These are phyloP conservation scores for Auriscalpium vulgare DNA, from an alignment of 768 basidiomycete species.

Conservation along the genomic window DNA sequence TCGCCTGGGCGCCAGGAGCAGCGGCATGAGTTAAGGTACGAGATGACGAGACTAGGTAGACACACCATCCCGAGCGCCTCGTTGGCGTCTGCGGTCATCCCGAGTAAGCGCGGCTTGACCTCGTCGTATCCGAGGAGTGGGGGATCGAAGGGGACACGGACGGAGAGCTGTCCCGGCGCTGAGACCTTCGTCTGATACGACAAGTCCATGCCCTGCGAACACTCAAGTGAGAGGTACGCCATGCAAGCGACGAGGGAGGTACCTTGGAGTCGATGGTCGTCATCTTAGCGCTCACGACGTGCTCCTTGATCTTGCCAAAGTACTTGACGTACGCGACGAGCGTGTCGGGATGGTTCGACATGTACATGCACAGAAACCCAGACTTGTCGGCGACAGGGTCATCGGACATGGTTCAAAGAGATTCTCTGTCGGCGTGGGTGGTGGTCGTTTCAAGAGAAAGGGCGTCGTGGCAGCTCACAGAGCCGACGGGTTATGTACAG, in stretches of 20 bases:
- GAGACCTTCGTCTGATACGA: slow-evolving; percentile 46
- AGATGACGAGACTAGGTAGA: slow-evolving; percentile 1
- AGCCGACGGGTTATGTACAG: too few species aligned
- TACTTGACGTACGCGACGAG: slow-evolving; percentile 77
- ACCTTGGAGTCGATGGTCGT: slow-evolving; percentile 61
- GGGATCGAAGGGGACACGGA: slow-evolving; percentile 57
- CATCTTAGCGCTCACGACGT: slow-evolving; percentile 62
- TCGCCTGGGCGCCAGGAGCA: slow-evolving; percentile 3
- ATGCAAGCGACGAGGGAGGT: slow-evolving; percentile 9
- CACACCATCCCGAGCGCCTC: slow-evolving; percentile 74
- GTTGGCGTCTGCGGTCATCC: slow-evolving; percentile 77
- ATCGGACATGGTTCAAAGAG: slow-evolving; percentile 42
- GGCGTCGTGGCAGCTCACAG: too few species aligned
- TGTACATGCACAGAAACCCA: slow-evolving; percentile 73
- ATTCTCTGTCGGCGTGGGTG: too few species aligned
- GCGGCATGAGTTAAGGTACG: background rate
- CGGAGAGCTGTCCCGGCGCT: slow-evolving; percentile 36
- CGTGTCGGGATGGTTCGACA: slow-evolving; percentile 78
- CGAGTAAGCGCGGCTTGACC: slow-evolving; percentile 69
- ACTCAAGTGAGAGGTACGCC: background rate
- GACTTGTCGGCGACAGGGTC: slow-evolving; percentile 65
- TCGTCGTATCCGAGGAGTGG: slow-evolving; percentile 70
- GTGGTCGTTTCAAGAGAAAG: too few species aligned
- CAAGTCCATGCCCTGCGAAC: slow-evolving; percentile 57
- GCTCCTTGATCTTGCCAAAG: slow-evolving; percentile 55